Conservation (phyloP, 164 flowering plant species). For the Stephania japonica region DNA sequence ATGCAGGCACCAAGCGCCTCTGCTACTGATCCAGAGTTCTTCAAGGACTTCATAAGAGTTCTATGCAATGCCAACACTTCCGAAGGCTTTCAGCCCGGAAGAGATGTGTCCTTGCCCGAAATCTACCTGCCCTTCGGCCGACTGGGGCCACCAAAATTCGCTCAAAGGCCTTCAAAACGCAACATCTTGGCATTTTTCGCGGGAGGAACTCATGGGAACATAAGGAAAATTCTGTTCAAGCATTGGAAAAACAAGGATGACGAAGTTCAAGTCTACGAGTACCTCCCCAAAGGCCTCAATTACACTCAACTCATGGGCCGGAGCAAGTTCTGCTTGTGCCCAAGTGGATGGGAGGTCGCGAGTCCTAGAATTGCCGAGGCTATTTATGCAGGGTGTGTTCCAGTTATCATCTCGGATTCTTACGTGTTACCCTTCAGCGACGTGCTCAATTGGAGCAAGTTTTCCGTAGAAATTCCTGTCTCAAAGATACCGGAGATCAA, state of each 20-base stretch:
- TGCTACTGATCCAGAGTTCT: conserved; percentile 26
- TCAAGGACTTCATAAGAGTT: conserved; percentile 30
- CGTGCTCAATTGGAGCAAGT: conserved; percentile 48
- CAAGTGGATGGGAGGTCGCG: conserved; percentile 58
- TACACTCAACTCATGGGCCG: conserved; percentile 15
- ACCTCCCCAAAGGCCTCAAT: conserved; percentile 19
- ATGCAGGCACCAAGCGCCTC: conserved; percentile 22
- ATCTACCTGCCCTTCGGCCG: conserved; percentile 8
- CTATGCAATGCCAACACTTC: conserved; percentile 27
- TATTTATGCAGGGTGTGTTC: conserved; percentile 27
- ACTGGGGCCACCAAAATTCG: conserved; percentile 3
- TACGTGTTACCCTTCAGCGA: conserved; percentile 46
- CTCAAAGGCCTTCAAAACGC: background rate
- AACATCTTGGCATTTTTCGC: conserved; percentile 44
- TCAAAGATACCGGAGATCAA: conserved; percentile 42
- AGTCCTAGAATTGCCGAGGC: conserved; percentile 44
- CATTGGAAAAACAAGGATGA: conserved; percentile 26
- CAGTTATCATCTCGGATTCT: conserved; percentile 18
- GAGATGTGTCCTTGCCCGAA: conserved; percentile 25
- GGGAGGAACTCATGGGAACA: conserved; percentile 23
- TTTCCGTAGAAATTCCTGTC: conserved; percentile 19
- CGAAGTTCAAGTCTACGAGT: conserved; percentile 23
- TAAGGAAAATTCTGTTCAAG: conserved; percentile 15
- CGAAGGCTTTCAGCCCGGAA: conserved; percentile 20
- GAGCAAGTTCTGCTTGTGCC: conserved; percentile 45